phyloP scores from a whole-genome alignment of 108 stramenopile species.

The Cylindrotheca fusiformis region DNA sequence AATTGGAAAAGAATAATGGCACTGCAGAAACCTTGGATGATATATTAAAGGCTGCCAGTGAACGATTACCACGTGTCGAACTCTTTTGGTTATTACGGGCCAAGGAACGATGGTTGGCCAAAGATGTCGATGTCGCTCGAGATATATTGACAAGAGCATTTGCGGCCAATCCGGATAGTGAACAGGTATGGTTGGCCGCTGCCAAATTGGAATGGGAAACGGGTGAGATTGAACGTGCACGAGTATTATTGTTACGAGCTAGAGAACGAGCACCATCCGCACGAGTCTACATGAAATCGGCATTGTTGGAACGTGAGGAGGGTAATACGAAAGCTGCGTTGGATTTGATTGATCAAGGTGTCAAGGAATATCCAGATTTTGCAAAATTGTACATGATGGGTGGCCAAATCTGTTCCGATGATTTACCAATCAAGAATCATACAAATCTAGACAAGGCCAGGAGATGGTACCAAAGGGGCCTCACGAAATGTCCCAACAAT shows the following conservation, averaged over 20 bases:
- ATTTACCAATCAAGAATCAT: slow-evolving; percentile 51
- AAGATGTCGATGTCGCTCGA: slow-evolving; percentile 88
- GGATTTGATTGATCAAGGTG: slow-evolving; percentile 77
- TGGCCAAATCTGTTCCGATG: slow-evolving; percentile 87
- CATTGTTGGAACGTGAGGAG: slow-evolving; percentile 83
- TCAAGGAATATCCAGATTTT: slow-evolving; percentile 68
- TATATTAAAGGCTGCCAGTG: slow-evolving; percentile 82
- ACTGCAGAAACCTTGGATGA: slow-evolving; percentile 64
- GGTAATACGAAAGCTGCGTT: slow-evolving; percentile 45
- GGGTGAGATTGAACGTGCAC: slow-evolving; percentile 87
- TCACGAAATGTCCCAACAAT: slow-evolving; percentile 75
- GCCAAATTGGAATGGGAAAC: slow-evolving; percentile 98
- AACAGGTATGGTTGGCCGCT: slow-evolving; percentile 95
- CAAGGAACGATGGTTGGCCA: slow-evolving; percentile 91
- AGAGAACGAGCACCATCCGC: slow-evolving; percentile 81
- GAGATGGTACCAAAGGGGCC: slow-evolving; percentile 73
- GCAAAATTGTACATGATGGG: slow-evolving; percentile 96
- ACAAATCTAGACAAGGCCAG: slow-evolving; percentile 66
- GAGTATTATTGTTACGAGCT: slow-evolving; percentile 82
- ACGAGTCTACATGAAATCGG: slow-evolving; percentile 94
- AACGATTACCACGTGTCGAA: slow-evolving; percentile 84
- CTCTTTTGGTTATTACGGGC: slow-evolving; percentile 97
- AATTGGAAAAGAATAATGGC: slow-evolving; percentile 89
- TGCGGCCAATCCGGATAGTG: slow-evolving; percentile 92
- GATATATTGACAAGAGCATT: slow-evolving; percentile 92